These are phyloP conservation scores for Bipolaris cookei DNA, from an alignment of 2,329 filamentous ascomycete genomes.

Conservation along the genomic window DNA sequence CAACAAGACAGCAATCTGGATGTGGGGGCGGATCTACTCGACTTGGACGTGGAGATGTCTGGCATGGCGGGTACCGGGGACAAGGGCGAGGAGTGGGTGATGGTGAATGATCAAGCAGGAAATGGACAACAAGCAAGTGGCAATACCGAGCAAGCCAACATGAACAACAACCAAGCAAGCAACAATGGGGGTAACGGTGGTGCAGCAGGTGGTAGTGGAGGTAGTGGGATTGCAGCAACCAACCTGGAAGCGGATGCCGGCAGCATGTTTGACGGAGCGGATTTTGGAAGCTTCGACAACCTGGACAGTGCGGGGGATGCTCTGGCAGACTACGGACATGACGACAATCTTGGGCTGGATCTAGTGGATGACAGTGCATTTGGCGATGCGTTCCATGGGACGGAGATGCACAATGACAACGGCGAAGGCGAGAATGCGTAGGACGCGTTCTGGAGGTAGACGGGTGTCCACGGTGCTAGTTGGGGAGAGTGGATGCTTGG, in stretches of 20 bases:
- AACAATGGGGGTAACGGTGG: slow-evolving; percentile 2
- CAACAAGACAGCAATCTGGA: slow-evolving; percentile 36
- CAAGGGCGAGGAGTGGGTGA: slow-evolving; percentile 47
- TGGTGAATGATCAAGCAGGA: slow-evolving; percentile 38
- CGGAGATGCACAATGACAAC: slow-evolving; percentile 44
- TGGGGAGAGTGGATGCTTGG: background rate
- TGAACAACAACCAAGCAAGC: slow-evolving; percentile 25
- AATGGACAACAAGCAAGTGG: slow-evolving; percentile 27
- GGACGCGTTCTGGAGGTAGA: slow-evolving; percentile 7
- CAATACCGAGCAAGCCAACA: slow-evolving; percentile 25
- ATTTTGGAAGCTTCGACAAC: slow-evolving; percentile 48
- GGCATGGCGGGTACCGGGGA: slow-evolving; percentile 55
- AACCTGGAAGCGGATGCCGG: slow-evolving; percentile 39
- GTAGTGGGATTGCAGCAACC: slow-evolving; percentile 24
- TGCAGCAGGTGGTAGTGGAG: slow-evolving; percentile 12
- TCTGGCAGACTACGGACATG: slow-evolving; percentile 47
- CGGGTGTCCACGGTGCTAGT: background rate
- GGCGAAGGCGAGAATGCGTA: slow-evolving; percentile 39
- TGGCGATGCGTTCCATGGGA: slow-evolving; percentile 50
- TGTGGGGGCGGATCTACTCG: slow-evolving; percentile 44
- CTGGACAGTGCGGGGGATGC: slow-evolving; percentile 51
- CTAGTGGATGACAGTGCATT: slow-evolving; percentile 50
- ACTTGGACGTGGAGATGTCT: slow-evolving; percentile 63
- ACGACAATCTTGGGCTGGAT: slow-evolving; percentile 47
- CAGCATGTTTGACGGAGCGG: slow-evolving; percentile 48